Percentiles rank a stretch among this genome's conserved stretches.
Evolutionary conservation across 1,284 basidiomycete species (phyloP).

Genomic region (Apiotrichum laibachii): DNA sequence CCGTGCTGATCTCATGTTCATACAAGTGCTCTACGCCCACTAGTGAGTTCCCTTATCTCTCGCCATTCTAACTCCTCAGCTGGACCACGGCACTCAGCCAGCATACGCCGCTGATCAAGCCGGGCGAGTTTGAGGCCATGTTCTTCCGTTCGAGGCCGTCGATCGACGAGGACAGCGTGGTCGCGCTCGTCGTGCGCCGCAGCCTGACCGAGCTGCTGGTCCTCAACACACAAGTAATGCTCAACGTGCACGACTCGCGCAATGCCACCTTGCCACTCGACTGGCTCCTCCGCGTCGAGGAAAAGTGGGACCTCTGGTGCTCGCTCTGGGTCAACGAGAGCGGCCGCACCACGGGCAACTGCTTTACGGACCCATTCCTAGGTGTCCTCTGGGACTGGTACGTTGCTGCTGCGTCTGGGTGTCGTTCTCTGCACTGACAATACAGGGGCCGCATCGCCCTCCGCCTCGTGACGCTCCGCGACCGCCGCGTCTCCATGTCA

Average conservation of each 20-base stretch:
- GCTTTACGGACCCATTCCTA: constrained; percentile 15
- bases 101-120: constrained; percentile 14
- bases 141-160: constrained; percentile 15
- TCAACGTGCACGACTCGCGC: constrained; percentile 17
- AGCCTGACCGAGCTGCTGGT: constrained; percentile 19
- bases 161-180: constrained; percentile 1
- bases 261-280: constrained; percentile 15
- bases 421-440: background rate
- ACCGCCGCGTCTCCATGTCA: constrained; percentile 16
- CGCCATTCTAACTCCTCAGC: constrained; percentile 8
- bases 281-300: constrained; percentile 17
- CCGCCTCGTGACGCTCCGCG: constrained; percentile 14
- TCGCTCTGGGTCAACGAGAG: constrained; percentile 11
- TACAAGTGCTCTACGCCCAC: constrained; percentile 19
- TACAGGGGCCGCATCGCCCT: constrained; percentile 20
- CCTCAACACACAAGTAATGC: constrained; percentile 22
- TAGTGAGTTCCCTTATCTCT: no score
- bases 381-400: constrained; percentile 22
- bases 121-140: constrained; percentile 23
- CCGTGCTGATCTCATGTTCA: constrained; percentile 22
- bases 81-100: constrained; percentile 13
- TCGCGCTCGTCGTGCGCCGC: constrained; percentile 17
- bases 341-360: constrained; percentile 16
- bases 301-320: constrained; percentile 19
- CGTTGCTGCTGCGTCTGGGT: background rate